Base-by-base conservation (phyloP, 106 monocot species). In the Alisma plantagoaquatica region DNA sequence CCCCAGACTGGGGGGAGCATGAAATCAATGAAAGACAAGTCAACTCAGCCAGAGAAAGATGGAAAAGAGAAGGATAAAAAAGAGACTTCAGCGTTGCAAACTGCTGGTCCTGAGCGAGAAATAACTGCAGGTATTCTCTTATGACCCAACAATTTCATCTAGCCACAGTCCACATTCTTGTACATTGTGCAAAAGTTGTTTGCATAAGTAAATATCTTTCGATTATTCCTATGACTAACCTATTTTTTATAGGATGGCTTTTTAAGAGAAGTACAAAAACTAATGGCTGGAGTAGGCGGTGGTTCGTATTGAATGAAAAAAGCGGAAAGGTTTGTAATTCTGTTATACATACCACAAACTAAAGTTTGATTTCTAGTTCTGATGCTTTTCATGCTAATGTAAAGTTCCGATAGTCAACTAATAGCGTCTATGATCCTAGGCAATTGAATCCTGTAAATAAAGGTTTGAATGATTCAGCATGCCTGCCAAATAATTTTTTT, bases 241-340 rank as follows among this genome's bases (percentile, higher is more conserved):
- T 58, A 27, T 38, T 58, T 58, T 22, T 33, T 30, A 8, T 44
- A 60, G 69, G 60, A 15, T 69, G 69, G 59, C 49, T 94, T 24
- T 63, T 81, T 45, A 94, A 94, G 58, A 94, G 73, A 65, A 94
- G 94, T 78, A 75, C 80, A 51, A 94, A 94, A 61, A 63, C 87
- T 53, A 94, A 77, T 70, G 75, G 75, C 26, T 94, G 94, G 94
- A 88, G 68, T 59, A 88, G 65, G 60, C 51, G 84, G 27, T 94
- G 94, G 94, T 94, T 94, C 75, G 94, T 94, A 57, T 65, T 94
- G 38, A 94, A 94, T 70, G 94, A 88, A 61, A 94, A 94, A 56
- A 88, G 64, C 63, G 87, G 94, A 68, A 94, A 94, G 80, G 94
- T 94, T 14, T 23, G 77, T 45, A 23, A 27, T 53, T 25, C 16